These are phyloP conservation scores for Gastrolobium villosum DNA, from an alignment of 306 rosid genomes.

Conservation along the genomic window DNA sequence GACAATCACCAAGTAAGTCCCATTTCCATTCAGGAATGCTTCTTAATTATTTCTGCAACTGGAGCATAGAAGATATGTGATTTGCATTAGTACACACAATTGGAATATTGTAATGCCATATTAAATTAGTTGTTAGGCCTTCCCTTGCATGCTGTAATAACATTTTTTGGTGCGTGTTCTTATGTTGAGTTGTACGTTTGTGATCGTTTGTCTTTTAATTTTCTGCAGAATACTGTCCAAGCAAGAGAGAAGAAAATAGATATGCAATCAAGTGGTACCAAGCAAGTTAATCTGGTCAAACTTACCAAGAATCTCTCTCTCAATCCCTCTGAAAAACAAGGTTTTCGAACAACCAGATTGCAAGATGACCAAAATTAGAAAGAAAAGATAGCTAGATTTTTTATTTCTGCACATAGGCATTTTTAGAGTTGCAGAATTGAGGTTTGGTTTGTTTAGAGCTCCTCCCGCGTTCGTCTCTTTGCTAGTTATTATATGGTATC, in stretches of 20 bases:
- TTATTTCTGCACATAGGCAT: constrained; percentile 15
- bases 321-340: constrained; percentile 41
- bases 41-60: not conserved
- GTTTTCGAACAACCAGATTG: constrained; percentile 33
- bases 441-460: constrained; percentile 16
- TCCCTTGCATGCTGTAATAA: constrained; percentile 14
- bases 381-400: constrained; percentile 18
- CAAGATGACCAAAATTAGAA: not conserved
- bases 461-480: not conserved
- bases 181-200: not conserved
- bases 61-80: constrained; percentile 16
- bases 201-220: constrained; percentile 6
- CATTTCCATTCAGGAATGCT: constrained; percentile 5
- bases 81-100: not conserved
- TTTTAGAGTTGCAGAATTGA: constrained; percentile 2
- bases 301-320: constrained; percentile 64
- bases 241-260: constrained; percentile 50
- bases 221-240: constrained; percentile 52
- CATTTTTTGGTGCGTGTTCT: not conserved
- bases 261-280: constrained; percentile 49
- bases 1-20: constrained; percentile 53
- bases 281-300: constrained; percentile 52
- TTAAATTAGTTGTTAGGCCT: not conserved
- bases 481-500: not conserved
- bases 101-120: not conserved